Base-by-base conservation (phyloP, 2,329 filamentous ascomycete genomes). In the Phialophora chinensis region DNA sequence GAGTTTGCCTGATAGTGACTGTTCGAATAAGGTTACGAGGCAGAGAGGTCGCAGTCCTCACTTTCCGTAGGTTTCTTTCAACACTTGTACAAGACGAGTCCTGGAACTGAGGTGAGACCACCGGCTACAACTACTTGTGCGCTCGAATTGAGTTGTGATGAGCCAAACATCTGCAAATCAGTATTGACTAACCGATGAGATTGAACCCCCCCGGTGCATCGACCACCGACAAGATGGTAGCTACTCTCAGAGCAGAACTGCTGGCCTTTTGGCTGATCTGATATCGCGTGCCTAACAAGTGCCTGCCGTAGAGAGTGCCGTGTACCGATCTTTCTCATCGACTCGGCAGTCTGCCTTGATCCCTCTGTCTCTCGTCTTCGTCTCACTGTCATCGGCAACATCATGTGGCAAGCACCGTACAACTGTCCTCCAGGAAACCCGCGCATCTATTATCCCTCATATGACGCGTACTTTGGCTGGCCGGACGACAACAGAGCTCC, bases 401-500 rank as follows among this genome's bases (percentile, higher is more conserved):
- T 53, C 58, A 67, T 67, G 66, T 67, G 66, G 66, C 66, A 67
- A 20, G 44, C 58, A 65, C 66, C 58, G 47, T 50, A 64, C 54
- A 29, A 54, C 54, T 56, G 31, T 29, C 14, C 55, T 31, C 65
- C 54, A 60, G 67, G 52, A 1, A 69, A 61, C 52, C 55, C 49
- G 17, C 59, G 60, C 23, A 65, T 56, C 17, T 69, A 66, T 23
- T 66, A 65, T 57, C 62, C 68, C 53, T 69, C 68, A 44, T 69
- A 69, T 42, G 68, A 69, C 29, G 68, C 68, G 7, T 69, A 67
- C 35, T 63, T 60, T 54, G 68, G 65, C n/a, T 67, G 64, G 44
- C 50, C 27, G 11, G 57, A 66, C 42, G 58, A 62, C 4, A 25
- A 47, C 42, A 44, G 55, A 11, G 38, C 52, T 60, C 35, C 33